A percentile compares a stretch with the other conserved stretches of the same genome.
Evolutionary conservation across 768 basidiomycete genomes (phyloP).

Genomic region (Phaeotremella fagi): DNA sequence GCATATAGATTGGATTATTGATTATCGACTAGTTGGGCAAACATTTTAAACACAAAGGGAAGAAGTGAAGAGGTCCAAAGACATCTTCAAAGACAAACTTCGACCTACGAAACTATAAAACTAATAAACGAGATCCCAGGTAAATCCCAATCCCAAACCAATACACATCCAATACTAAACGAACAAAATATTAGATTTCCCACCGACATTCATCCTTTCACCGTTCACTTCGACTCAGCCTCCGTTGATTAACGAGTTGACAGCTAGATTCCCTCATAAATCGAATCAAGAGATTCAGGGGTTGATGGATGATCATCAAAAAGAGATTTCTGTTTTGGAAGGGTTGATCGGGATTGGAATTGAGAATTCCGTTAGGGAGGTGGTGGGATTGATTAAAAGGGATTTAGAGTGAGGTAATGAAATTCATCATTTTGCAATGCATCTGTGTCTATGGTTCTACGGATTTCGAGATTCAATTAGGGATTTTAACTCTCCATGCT

Average conservation of each 20-base stretch:
- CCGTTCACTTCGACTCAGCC: constrained; percentile 28
- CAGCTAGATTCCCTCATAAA: constrained; percentile 39
- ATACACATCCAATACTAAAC: not conserved
- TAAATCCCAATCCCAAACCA: constrained; percentile 9
- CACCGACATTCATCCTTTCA: constrained; percentile 30
- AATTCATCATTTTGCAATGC: not conserved
- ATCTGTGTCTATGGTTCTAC: not conserved
- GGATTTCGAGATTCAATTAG: constrained; percentile 25
- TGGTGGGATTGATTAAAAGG: constrained; percentile 34
- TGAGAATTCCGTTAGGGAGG: constrained; percentile 42
- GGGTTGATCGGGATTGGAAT: constrained; percentile 28
- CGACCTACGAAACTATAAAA: constrained; percentile 63
- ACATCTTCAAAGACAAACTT: constrained; percentile 66
- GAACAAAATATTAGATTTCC: constrained; percentile 17
- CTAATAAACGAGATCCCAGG: constrained; percentile 25
- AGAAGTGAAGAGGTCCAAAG: constrained; percentile 73
- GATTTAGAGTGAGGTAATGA: constrained; percentile 13
- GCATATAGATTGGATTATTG: constrained; percentile 3
- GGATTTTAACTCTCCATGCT: constrained; percentile 41
- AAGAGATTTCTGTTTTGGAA: constrained; percentile 39
- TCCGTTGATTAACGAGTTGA: constrained; percentile 34
- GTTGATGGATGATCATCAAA: constrained; percentile 43
- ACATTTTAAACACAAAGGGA: constrained; percentile 67
- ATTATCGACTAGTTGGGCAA: constrained; percentile 62
- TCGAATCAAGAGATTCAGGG: constrained; percentile 28